Percentiles rank a stretch among this genome's conserved stretches.
These are phyloP conservation scores for Cryptosporidium felis DNA, from an alignment of 169 alveolate genomes.

Conservation along the genomic window DNA sequence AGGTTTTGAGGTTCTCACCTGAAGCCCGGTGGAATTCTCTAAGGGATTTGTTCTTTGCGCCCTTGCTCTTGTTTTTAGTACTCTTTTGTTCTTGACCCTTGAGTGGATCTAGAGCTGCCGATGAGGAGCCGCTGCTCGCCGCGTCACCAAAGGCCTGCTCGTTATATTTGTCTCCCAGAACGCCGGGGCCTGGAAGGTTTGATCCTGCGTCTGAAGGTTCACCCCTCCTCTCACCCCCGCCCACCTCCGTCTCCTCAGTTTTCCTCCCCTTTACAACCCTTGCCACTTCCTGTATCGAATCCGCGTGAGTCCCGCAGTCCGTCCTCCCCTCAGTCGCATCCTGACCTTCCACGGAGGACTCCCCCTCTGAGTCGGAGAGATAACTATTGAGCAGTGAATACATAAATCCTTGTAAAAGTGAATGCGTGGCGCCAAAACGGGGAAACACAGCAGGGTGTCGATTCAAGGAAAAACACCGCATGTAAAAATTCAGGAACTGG, in stretches of 20 bases:
- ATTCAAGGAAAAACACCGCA: too few relatives aligned
- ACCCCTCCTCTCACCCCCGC: too few relatives aligned
- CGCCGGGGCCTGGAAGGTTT: too few relatives aligned
- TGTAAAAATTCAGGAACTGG: neutral
- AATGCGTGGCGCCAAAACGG: neutral
- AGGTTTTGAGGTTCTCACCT: neutral
- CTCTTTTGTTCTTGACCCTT: neutral
- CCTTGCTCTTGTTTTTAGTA: neutral
- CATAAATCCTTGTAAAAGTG: neutral
- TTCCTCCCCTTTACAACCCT: too few relatives aligned
- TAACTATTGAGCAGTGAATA: neutral
- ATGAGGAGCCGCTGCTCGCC: too few relatives aligned
- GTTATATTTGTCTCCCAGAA: too few relatives aligned
- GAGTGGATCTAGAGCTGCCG: neutral
- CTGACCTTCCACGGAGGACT: neutral
- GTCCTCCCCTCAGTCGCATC: neutral
- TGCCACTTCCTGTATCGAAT: too few relatives aligned
- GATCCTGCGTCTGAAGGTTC: too few relatives aligned
- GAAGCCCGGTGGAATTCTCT: neutral
- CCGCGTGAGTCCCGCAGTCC: too few relatives aligned
- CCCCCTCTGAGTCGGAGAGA: neutral
- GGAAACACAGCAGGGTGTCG: neutral
- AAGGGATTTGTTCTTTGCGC: constrained; percentile 25
- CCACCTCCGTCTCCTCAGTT: too few relatives aligned
- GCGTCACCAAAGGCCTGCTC: too few relatives aligned